These are phyloP conservation scores for Tricholomella constricta DNA, from an alignment of 768 basidiomycete species.

Conservation along the genomic window DNA sequence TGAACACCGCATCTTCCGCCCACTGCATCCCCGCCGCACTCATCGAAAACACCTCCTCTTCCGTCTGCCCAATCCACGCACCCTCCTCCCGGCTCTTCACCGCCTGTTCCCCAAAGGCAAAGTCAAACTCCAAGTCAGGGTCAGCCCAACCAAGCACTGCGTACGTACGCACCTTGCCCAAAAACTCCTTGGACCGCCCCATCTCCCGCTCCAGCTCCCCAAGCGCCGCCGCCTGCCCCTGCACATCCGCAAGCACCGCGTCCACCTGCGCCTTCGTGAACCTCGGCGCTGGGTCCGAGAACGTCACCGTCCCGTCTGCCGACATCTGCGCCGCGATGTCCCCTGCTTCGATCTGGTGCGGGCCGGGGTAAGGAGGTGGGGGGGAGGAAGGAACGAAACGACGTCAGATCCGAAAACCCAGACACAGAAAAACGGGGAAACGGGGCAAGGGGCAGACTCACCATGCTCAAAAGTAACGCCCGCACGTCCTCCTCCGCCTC, in stretches of 20 bases:
- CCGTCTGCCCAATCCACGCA: slow-evolving; percentile 17
- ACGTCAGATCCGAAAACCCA: too few relatives aligned
- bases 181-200: slow-evolving; percentile 68
- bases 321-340: slow-evolving; percentile 74
- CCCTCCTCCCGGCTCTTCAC: slow-evolving; percentile 23
- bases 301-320: slow-evolving; percentile 70
- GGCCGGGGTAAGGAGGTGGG: background rate
- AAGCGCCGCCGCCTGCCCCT: slow-evolving; percentile 55
- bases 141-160: background rate
- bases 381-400: too few relatives aligned
- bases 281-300: slow-evolving; percentile 62
- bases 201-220: slow-evolving; percentile 54
- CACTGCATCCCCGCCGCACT: slow-evolving; percentile 2
- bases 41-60: slow-evolving; percentile 22
- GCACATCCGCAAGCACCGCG: slow-evolving; percentile 50
- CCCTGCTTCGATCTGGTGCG: slow-evolving; percentile 61
- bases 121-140: too few relatives aligned
- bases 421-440: too few relatives aligned
- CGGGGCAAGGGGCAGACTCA: slow-evolving; percentile 28
- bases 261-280: slow-evolving; percentile 68
- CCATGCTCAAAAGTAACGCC: slow-evolving; percentile 72
- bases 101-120: too few relatives aligned
- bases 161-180: slow-evolving; percentile 57
- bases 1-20: slow-evolving; percentile 11
- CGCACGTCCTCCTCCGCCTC: slow-evolving; percentile 57